A percentile compares a stretch with the other conserved stretches of the same genome.
Evolutionary conservation across 345 rosid genomes (phyloP).

Genomic region (Lepidium aucheri): DNA sequence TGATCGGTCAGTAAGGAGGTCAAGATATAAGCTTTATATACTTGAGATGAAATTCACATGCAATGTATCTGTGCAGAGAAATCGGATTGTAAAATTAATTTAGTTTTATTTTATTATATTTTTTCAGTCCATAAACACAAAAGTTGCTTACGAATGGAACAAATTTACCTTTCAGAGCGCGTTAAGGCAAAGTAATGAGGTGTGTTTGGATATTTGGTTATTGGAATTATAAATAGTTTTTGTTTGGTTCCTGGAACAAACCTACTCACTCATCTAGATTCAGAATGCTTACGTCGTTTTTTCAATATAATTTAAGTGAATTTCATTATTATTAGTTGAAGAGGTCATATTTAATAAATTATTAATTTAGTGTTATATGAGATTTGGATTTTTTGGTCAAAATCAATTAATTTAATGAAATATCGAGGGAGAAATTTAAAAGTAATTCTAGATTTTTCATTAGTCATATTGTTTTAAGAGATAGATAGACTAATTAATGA

Average conservation of each 20-base stretch:
- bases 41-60: slow-evolving; percentile 35
- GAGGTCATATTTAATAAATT: too few relatives aligned
- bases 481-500: too few relatives aligned
- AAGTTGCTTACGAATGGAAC: background rate
- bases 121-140: background rate
- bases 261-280: too few relatives aligned
- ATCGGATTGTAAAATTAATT: slow-evolving; percentile 5
- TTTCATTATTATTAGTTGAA: too few relatives aligned
- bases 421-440: too few relatives aligned
- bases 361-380: too few relatives aligned
- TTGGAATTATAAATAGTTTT: background rate
- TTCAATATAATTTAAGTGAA: too few relatives aligned
- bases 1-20: slow-evolving; percentile 18
- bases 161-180: background rate
- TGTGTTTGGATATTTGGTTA: background rate
- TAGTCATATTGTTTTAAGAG: too few relatives aligned
- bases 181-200: slow-evolving; percentile 3
- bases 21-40: slow-evolving; percentile 17
- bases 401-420: too few relatives aligned
- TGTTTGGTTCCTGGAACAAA: background rate
- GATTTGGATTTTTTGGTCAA: too few relatives aligned
- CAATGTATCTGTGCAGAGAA: slow-evolving; percentile 56
- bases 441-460: too few relatives aligned
- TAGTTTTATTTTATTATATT: background rate
- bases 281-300: too few relatives aligned